phyloP scores from a whole-genome alignment of 768 basidiomycete species.

The Cytidiella melzeri region DNA sequence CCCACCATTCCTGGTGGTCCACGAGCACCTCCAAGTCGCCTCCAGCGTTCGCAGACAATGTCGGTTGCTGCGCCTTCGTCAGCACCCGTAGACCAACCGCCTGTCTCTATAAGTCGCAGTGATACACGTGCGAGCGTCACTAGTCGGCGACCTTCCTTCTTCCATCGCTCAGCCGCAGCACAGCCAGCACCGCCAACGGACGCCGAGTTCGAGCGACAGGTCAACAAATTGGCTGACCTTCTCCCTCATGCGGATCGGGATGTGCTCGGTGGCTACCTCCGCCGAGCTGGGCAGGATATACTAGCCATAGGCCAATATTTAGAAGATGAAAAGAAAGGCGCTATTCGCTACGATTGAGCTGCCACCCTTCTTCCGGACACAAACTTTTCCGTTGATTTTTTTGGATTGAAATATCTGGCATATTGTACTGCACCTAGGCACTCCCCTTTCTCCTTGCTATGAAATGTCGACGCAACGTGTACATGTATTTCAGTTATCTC shows the following conservation, averaged over 20 bases:
- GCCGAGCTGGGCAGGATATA: conserved; percentile 71
- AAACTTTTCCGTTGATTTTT: conserved; percentile 4
- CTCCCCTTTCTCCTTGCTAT: conserved; percentile 8
- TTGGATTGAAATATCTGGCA: conserved; percentile 7
- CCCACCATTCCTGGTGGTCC: conserved; percentile 72
- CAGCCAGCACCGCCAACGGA: conserved; percentile 16
- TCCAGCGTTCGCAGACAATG: conserved; percentile 64
- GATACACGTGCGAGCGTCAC: conserved; percentile 25
- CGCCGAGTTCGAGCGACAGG: conserved; percentile 57
- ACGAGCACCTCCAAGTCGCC: conserved; percentile 55
- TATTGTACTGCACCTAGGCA: conserved; percentile 12
- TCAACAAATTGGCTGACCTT: conserved; percentile 64
- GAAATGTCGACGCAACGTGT: neutral
- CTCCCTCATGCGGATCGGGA: conserved; percentile 67
- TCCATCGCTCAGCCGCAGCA: conserved; percentile 17
- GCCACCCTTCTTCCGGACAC: neutral
- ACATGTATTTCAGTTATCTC: neutral
- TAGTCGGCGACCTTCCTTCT: conserved; percentile 25
- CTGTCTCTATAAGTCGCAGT: conserved; percentile 13
- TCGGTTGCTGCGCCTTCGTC: conserved; percentile 35
- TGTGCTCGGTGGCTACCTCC: conserved; percentile 66
- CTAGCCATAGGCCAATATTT: conserved; percentile 83
- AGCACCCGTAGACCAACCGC: conserved; percentile 22
- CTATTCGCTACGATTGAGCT: conserved; percentile 31
- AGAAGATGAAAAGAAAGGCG: conserved; percentile 77